phyloP scores from a whole-genome alignment of 129 eudicot genomes.

The Ambrosia artemisiifolia region DNA sequence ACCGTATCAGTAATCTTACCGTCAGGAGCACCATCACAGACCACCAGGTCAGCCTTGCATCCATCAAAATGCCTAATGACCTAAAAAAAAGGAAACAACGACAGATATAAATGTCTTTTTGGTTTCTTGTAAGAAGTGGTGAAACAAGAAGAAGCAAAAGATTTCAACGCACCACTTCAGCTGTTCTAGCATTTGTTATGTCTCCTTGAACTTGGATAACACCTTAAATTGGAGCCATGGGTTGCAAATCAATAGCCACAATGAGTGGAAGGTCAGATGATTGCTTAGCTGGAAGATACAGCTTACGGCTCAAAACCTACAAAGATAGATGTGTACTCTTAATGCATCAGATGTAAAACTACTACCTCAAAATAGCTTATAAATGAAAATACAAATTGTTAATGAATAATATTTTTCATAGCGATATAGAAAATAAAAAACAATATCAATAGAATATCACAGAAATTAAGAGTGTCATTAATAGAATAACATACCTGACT shows the following conservation, averaged over 20 bases:
- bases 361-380: no score
- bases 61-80: constrained; percentile 98
- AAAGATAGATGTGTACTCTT: background rate
- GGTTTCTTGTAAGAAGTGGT: background rate
- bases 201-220: constrained; percentile 99
- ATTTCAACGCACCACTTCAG: constrained; percentile 71
- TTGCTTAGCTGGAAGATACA: constrained; percentile 86
- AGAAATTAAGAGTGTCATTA: background rate
- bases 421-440: no score
- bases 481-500: constrained; percentile 65
- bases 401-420: no score
- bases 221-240: constrained; percentile 99
- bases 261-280: constrained; percentile 84
- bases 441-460: background rate
- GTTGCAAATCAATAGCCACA: constrained; percentile 98
- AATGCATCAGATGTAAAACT: background rate
- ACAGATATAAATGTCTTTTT: background rate
- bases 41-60: constrained; percentile 98
- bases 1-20: constrained; percentile 37
- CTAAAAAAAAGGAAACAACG: constrained; percentile 31
- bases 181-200: constrained; percentile 95
- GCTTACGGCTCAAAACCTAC: constrained; percentile 92
- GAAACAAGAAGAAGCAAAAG: constrained; percentile 9
- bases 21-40: constrained; percentile 99
- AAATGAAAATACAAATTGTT: no score